These are phyloP conservation scores for Porogramme epimiltina DNA, from an alignment of 1,284 basidiomycete species.

Conservation along the genomic window DNA sequence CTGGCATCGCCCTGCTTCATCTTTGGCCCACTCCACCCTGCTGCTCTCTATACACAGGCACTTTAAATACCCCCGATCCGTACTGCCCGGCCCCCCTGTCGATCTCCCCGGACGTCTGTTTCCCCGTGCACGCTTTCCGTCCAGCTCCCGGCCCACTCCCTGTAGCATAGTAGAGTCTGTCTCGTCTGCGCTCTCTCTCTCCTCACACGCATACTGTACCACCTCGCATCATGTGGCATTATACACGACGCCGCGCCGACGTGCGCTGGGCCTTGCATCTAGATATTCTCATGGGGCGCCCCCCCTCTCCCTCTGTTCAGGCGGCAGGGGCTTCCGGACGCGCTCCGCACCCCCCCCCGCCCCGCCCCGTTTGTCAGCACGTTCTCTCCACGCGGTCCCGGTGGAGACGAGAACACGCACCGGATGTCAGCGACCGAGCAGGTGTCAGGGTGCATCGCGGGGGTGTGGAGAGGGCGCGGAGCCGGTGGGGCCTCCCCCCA, in stretches of 20 bases:
- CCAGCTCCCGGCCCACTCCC: background rate
- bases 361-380: too few species aligned
- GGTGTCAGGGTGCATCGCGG: too few species aligned
- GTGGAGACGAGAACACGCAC: too few species aligned
- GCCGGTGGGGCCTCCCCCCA: too few species aligned
- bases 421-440: too few species aligned
- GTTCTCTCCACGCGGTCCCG: too few species aligned
- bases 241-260: conserved; percentile 27
- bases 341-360: too few species aligned
- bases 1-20: background rate
- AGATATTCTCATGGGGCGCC: conserved; percentile 1
- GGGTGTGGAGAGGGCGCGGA: too few species aligned
- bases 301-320: background rate
- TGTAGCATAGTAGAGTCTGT: conserved; percentile 30
- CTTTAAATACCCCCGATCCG: background rate
- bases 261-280: conserved; percentile 25
- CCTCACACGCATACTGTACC: conserved; percentile 21
- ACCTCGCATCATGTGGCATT: conserved; percentile 29
- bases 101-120: conserved; percentile 10
- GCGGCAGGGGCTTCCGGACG: too few species aligned
- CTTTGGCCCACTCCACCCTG: too few species aligned
- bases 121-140: background rate
- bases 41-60: too few species aligned
- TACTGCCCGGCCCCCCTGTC: conserved; percentile 6
- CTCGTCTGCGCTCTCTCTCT: background rate